Conservation (phyloP, 306 rosid species). For the Spatholobus suberectus region DNA sequence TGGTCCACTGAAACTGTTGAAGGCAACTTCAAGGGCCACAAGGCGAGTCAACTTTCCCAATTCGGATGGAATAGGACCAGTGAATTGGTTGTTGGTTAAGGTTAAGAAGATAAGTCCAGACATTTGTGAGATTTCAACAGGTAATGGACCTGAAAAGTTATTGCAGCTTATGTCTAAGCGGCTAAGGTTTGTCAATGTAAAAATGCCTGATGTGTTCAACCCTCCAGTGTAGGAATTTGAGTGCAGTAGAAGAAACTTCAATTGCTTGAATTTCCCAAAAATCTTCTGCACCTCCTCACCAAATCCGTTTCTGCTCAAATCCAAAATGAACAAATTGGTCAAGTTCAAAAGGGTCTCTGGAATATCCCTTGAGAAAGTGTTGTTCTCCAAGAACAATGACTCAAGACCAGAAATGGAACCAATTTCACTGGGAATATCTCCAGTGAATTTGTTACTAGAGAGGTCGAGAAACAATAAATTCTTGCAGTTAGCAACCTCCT, state of each 20-base stretch:
- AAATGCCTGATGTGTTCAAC: constrained; percentile 67
- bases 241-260: constrained; percentile 67
- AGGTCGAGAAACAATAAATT: constrained; percentile 56
- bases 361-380: constrained; percentile 64
- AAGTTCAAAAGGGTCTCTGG: constrained; percentile 67
- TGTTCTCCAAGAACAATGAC: constrained; percentile 66
- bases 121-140: constrained; percentile 69
- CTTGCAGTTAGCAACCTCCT: constrained; percentile 65
- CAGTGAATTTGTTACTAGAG: constrained; percentile 62
- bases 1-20: constrained; percentile 67
- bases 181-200: constrained; percentile 59
- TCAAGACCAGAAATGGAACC: constrained; percentile 63
- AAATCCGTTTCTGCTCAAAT: constrained; percentile 78
- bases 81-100: constrained; percentile 72
- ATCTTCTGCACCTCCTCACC: constrained; percentile 67
- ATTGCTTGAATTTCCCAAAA: constrained; percentile 71
- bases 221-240: constrained; percentile 70
- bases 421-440: constrained; percentile 63
- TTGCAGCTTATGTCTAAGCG: constrained; percentile 69
- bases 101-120: constrained; percentile 58
- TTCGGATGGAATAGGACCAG: constrained; percentile 62
- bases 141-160: constrained; percentile 79
- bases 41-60: constrained; percentile 57
- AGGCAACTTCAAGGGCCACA: constrained; percentile 75
- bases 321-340: constrained; percentile 69